Percentiles rank a stretch among this genome's conserved stretches.
Conservation (phyloP, 306 rosid species). For the Alnus glutinosa region DNA sequence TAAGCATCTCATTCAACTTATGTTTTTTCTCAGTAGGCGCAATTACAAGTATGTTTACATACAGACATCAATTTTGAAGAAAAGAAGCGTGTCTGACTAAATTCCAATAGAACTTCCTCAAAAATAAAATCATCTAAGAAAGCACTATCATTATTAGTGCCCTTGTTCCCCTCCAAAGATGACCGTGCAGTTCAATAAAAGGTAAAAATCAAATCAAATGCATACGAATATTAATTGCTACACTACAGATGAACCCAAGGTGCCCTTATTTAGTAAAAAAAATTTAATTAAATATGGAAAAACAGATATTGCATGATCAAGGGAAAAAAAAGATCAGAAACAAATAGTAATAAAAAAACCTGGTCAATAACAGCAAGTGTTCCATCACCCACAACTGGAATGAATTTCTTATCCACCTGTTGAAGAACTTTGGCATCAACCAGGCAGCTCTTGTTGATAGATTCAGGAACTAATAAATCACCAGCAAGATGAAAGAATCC, state of each 20-base stretch:
- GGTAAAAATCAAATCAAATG: slow-evolving; percentile 10
- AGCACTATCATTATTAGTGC: slow-evolving; percentile 8
- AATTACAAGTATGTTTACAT: not conserved
- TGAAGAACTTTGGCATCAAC: slow-evolving; percentile 73
- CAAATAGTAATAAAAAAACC: slow-evolving; percentile 44
- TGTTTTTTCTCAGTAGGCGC: slow-evolving; percentile 7
- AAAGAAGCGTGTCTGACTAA: slow-evolving; percentile 14
- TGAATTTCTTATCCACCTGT: slow-evolving; percentile 95
- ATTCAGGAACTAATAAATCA: slow-evolving; percentile 73
- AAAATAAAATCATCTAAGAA: slow-evolving; percentile 1
- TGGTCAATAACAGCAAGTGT: slow-evolving; percentile 88
- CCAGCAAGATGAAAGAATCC: slow-evolving; percentile 86
- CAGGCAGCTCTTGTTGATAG: slow-evolving; percentile 64
- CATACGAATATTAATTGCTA: not conserved
- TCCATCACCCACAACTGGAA: slow-evolving; percentile 75
- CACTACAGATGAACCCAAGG: not conserved
- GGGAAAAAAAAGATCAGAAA: not conserved
- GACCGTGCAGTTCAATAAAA: not conserved
- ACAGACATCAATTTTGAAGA: not conserved
- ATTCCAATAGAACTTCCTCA: slow-evolving; percentile 14
- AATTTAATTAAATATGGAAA: too few relatives aligned
- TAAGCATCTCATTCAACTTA: not conserved
- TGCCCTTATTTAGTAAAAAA: not conserved
- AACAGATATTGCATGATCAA: not conserved
- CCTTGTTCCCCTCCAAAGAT: slow-evolving; percentile 4